phyloP scores from a whole-genome alignment of 345 rosid genomes.

The Zanthoxylum bungeanum region DNA sequence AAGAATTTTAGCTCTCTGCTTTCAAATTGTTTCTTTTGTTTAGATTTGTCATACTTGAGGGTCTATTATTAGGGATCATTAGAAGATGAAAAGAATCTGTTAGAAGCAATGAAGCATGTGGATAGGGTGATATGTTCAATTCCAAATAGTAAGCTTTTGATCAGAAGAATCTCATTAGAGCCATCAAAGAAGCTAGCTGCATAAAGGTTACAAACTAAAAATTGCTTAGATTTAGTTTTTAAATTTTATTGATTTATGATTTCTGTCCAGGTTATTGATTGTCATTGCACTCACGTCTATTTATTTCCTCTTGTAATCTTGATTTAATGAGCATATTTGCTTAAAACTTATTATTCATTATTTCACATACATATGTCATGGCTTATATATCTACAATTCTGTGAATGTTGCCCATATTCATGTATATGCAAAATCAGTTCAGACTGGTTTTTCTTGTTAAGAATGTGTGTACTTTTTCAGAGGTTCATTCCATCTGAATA shows the following conservation, averaged over 20 bases:
- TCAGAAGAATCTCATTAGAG: slow-evolving; percentile 58
- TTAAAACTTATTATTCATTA: neutral
- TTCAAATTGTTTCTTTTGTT: neutral
- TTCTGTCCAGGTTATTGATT: neutral
- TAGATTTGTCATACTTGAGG: neutral
- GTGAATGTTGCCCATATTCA: neutral
- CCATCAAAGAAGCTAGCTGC: slow-evolving; percentile 52
- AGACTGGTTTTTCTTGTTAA: neutral
- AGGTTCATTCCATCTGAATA: slow-evolving; percentile 85
- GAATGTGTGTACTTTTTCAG: slow-evolving; percentile 32
- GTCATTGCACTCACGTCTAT: too few relatives aligned
- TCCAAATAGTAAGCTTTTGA: slow-evolving; percentile 57
- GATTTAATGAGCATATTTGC: neutral
- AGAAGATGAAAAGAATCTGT: slow-evolving; percentile 56
- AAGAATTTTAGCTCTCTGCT: neutral
- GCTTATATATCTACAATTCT: neutral
- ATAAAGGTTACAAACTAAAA: slow-evolving; percentile 34
- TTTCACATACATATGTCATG: neutral
- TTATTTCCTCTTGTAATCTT: neutral
- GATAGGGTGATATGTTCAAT: slow-evolving; percentile 74
- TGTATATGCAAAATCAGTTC: neutral
- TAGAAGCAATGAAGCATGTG: slow-evolving; percentile 64
- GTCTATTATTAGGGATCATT: slow-evolving; percentile 49
- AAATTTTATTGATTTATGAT: neutral
- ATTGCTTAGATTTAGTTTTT: neutral